These are phyloP conservation scores for Candolleomyces eurysporus DNA, from an alignment of 768 basidiomycete genomes.

Conservation along the genomic window DNA sequence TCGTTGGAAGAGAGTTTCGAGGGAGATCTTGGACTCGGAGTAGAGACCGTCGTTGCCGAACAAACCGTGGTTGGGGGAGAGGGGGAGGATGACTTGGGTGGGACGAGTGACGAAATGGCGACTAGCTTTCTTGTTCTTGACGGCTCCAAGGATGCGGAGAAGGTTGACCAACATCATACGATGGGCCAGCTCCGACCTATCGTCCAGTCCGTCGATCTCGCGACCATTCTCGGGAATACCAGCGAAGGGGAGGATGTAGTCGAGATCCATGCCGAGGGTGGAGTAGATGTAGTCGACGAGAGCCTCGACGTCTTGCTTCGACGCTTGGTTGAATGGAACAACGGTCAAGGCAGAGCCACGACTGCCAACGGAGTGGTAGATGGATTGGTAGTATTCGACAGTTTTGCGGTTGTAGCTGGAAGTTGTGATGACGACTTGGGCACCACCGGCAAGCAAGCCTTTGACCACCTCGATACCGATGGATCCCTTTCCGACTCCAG, in stretches of 20 bases:
- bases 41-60: slow-evolving; percentile 99
- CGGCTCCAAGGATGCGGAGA: slow-evolving; percentile 91
- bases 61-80: slow-evolving; percentile 97
- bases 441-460: slow-evolving; percentile 93
- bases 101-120: slow-evolving; percentile 96
- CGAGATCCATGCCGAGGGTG: slow-evolving; percentile 92
- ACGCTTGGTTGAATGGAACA: slow-evolving; percentile 99
- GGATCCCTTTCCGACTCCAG: slow-evolving; percentile 96
- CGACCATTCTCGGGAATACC: slow-evolving; percentile 98
- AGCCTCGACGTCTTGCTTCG: slow-evolving; percentile 97
- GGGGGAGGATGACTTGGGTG: slow-evolving; percentile 95
- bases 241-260: slow-evolving; percentile 98
- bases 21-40: slow-evolving; percentile 96
- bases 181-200: slow-evolving; percentile 96
- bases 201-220: slow-evolving; percentile 96
- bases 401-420: slow-evolving; percentile 95
- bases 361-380: slow-evolving; percentile 94
- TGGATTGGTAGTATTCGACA: slow-evolving; percentile 97
- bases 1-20: slow-evolving; percentile 97
- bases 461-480: slow-evolving; percentile 98
- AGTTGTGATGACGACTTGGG: slow-evolving; percentile 95
- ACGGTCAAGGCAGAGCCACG: slow-evolving; percentile 96
- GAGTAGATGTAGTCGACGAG: slow-evolving; percentile 98
- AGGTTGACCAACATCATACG: slow-evolving; percentile 99
- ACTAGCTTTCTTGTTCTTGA: slow-evolving; percentile 97